Evolutionary conservation across 495 filamentous ascomycete genomes (phyloP).

Genomic region (Schizothecium vesticola): DNA sequence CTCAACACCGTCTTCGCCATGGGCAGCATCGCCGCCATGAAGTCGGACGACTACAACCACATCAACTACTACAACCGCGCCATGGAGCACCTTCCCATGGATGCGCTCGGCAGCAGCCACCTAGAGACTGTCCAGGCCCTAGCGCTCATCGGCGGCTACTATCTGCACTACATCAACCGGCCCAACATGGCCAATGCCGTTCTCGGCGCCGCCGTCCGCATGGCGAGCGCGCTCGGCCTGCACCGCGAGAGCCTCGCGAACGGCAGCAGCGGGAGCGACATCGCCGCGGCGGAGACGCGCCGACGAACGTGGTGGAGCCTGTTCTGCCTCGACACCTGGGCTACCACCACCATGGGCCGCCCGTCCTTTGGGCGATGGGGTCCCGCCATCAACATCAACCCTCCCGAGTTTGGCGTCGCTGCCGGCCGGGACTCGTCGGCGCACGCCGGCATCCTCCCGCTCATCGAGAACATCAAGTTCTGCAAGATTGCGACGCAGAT

Average conservation of each 20-base stretch:
- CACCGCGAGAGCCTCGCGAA: conserved; percentile 65
- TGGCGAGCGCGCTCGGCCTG: conserved; percentile 67
- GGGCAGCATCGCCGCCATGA: conserved; percentile 65
- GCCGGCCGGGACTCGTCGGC: conserved; percentile 46
- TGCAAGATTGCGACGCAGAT: conserved; percentile 74
- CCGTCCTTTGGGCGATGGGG: conserved; percentile 72
- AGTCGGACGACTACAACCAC: conserved; percentile 65
- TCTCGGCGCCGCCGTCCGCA: conserved; percentile 60
- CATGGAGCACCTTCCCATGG: conserved; percentile 62
- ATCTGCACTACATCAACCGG: conserved; percentile 73
- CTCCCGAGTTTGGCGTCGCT: conserved; percentile 53
- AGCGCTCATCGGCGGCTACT: conserved; percentile 67
- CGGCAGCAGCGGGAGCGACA: conserved; percentile 45
- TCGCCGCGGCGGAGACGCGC: conserved; percentile 56
- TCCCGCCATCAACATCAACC: conserved; percentile 64
- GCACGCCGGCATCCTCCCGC: conserved; percentile 59
- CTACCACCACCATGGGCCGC: conserved; percentile 67
- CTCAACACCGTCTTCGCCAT: conserved; percentile 79
- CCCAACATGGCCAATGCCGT: conserved; percentile 70
- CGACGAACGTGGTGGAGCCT: conserved; percentile 76
- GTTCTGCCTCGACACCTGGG: conserved; percentile 78
- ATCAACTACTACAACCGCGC: conserved; percentile 66
- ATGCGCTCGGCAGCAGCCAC: conserved; percentile 62
- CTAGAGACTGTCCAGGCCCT: conserved; percentile 68
- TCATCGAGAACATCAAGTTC: conserved; percentile 74